Evolutionary conservation across 108 stramenopile genomes (phyloP).

Genomic region (Poteriospumella lacustris): DNA sequence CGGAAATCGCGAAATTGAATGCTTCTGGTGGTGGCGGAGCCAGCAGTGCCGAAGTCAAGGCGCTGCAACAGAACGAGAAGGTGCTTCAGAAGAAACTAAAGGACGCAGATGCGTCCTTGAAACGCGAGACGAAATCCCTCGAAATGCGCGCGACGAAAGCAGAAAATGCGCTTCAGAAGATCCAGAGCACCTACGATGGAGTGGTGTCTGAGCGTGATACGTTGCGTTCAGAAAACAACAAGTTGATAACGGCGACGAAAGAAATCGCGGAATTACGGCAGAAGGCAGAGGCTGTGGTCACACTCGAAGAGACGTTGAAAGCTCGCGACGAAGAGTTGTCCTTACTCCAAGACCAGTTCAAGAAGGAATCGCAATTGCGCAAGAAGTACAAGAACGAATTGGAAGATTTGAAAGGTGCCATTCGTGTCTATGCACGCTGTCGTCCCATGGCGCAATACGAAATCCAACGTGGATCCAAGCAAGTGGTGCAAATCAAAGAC

Average conservation of each 20-base stretch:
- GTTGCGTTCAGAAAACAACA: neutral
- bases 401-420: constrained; percentile 69
- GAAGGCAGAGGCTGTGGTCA: neutral
- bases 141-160: constrained; percentile 18
- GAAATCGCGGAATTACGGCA: neutral
- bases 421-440: constrained; percentile 57
- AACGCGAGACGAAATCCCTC: neutral
- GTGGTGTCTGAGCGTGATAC: neutral
- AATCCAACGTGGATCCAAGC: constrained; percentile 37
- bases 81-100: constrained; percentile 34
- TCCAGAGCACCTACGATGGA: neutral
- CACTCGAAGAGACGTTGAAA: neutral
- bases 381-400: constrained; percentile 65
- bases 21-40: neutral
- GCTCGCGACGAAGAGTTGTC: neutral
- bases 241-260: neutral
- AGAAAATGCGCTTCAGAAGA: constrained; percentile 14
- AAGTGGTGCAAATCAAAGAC: constrained; percentile 30
- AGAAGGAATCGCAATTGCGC: constrained; percentile 32
- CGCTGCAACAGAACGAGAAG: constrained; percentile 23
- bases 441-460: constrained; percentile 56
- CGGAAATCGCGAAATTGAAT: neutral
- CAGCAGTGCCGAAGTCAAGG: neutral
- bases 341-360: neutral
- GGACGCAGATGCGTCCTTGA: constrained; percentile 2